Evolutionary conservation across 371 early-diverging fungal genomes (phyloP), one percentile per base, ranked within the genome.

Genomic region (Gilbertella persicaria): DNA sequence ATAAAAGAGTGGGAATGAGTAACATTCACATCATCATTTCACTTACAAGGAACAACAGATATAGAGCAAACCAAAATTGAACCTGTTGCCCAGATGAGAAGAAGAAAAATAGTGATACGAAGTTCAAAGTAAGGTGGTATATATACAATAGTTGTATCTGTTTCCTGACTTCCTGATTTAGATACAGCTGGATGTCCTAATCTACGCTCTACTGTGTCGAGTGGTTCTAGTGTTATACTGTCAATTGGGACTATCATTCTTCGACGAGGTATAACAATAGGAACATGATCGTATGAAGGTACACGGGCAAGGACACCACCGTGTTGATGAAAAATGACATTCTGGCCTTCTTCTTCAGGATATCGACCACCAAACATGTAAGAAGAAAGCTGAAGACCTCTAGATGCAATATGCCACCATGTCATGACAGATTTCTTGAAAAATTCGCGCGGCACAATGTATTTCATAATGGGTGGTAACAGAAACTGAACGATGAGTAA

Each of bases 281-380:
- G 78, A 14, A 86, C 71, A 7, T 73, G 74, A 58, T 89, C 90
- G 30, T 69, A 63, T 24, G 77, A 71, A 5, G 90, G 90, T 13
- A 78, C 90, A 9, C 85, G 78, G 24, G 78, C 67, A 36, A 79
- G 69, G 5, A 72, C 61, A 9, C 85, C 84, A 29, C 79, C 75
- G 2, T 69, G 72, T 20, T 66, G 67, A 51, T 79, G 80, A n/a
- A 50, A 51, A 14, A 70, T 72, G 2, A 71, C 10, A 33, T 33
- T 10, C 13, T 9, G 6, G 10, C 53, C 71, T 54, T 91, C 91
- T 62, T 91, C 92, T 24, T 84, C 85, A 0, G 69, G 62, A 43
- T 70, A 68, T 23, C 80, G 67, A 21, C 75, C 80, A 12, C 90
- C 91, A 60, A 93, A 83, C 73, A 95, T 75, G 54, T 89, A 93